Base-by-base conservation (phyloP, 2,329 filamentous ascomycete genomes). In the Alternaria consortialis region DNA sequence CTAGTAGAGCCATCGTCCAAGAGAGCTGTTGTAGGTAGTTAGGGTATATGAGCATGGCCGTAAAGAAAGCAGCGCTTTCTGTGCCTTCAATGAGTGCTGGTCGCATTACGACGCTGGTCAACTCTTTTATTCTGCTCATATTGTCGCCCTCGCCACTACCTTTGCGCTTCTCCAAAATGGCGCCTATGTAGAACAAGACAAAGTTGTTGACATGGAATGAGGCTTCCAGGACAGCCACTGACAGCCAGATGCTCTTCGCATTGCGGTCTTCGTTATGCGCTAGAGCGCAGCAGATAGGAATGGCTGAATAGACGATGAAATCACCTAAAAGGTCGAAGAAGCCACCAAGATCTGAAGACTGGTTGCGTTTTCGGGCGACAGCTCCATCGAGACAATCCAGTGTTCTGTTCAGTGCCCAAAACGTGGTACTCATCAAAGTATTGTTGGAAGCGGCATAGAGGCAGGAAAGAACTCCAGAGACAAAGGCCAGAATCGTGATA, bases 51-150 rank as follows among this genome's bases (percentile, higher is more conserved):
- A 50, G 31, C 46, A 50, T 50, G 46, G 31, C 46, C 29, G 46
- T 50, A 27, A 50, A 50, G 20, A 50, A 50, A 50, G 20, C 31
- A n/a, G 46, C 46, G 29, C 46, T 34, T 34, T 50, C 46, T n/a
- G 46, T 50, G n/a, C 46, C 46, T 50, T 50, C 46, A n/a, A 50
- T n/a, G 17, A 50, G 29, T 25, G 46, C 46, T 23, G 46, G 46
- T 50, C 29, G 27, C 46, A 50, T 50, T 13, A n/a, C 46, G 15
- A 50, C 29, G 29, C 31, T 50, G n/a, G 29, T 50, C 46, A 50
- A 20, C 31, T 50, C 46, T 50, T 34, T 50, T 9, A 34, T n/a
- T n/a, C 31, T n/a, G 46, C 17, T 50, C 17, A 15, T n/a, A 50
- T 50, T 36, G 11, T 36, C 32, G 15, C 32, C 46, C 20, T 23